Evolutionary conservation across 352 stramenopile species (phyloP).

Genomic region (Phytophthora sp.): DNA sequence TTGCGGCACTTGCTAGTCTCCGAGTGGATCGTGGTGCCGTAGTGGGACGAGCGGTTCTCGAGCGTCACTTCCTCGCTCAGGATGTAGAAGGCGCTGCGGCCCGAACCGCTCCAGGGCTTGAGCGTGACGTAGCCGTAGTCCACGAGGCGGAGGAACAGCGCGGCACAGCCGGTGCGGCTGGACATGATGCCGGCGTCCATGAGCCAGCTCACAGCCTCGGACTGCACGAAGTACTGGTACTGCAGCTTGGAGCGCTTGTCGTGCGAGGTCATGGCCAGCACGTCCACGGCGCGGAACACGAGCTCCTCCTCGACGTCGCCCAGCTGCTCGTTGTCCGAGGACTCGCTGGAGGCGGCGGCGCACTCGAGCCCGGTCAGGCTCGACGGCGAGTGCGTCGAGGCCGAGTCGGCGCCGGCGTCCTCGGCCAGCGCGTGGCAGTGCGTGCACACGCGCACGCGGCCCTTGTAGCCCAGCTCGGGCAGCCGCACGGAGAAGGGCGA

Average conservation of each 20-base stretch:
- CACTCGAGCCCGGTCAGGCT: conserved; percentile 29
- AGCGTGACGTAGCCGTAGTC: conserved; percentile 74
- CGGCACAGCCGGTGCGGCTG: conserved; percentile 55
- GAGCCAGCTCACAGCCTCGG: conserved; percentile 85
- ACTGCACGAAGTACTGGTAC: conserved; percentile 89
- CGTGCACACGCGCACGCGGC: conserved; percentile 76
- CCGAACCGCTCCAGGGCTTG: conserved; percentile 57
- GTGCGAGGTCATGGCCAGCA: conserved; percentile 67
- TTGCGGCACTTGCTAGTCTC: conserved; percentile 86
- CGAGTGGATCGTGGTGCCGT: conserved; percentile 67
- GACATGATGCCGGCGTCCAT: conserved; percentile 68
- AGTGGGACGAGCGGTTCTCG: conserved; percentile 67
- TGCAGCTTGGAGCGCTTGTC: conserved; percentile 77
- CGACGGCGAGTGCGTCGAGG: conserved; percentile 34
- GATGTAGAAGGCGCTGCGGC: conserved; percentile 69
- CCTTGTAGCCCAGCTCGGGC: conserved; percentile 70
- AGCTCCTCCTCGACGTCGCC: conserved; percentile 67
- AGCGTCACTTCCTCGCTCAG: conserved; percentile 69
- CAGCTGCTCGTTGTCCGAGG: conserved; percentile 58
- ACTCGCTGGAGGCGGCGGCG: conserved; percentile 40
- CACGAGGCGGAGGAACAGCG: conserved; percentile 71
- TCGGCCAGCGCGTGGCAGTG: conserved; percentile 56
- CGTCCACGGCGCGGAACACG: conserved; percentile 62
- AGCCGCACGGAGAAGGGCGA: conserved; percentile 63
- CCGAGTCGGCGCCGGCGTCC: conserved; percentile 30